Conservation (phyloP, 768 basidiomycete species). For the Heimioporus sp. region DNA sequence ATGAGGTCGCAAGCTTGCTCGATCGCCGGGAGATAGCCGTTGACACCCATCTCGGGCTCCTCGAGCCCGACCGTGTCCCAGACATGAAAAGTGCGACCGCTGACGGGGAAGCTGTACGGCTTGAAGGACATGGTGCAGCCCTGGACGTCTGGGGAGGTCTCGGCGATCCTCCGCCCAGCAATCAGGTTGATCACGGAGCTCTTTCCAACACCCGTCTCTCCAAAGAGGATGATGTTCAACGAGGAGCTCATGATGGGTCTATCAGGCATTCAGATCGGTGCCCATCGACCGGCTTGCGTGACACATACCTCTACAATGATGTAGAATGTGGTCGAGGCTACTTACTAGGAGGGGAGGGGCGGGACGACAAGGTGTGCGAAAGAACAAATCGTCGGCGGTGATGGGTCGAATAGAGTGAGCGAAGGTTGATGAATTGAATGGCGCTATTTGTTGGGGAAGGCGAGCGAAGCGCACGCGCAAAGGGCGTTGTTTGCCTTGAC, state of each 20-base stretch:
- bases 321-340: too few relatives aligned
- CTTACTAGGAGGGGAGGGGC: background rate
- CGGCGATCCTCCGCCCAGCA: slow-evolving; percentile 23
- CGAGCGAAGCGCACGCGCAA: background rate
- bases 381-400: background rate
- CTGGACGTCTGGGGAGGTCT: slow-evolving; percentile 24
- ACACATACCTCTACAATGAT: slow-evolving; percentile 9
- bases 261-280: slow-evolving; percentile 14
- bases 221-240: slow-evolving; percentile 43
- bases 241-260: slow-evolving; percentile 10
- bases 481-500: slow-evolving; percentile 10
- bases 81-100: slow-evolving; percentile 16
- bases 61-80: slow-evolving; percentile 39
- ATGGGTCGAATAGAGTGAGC: background rate
- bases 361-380: background rate
- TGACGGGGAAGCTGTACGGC: slow-evolving; percentile 25
- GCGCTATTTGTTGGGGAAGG: slow-evolving; percentile 13
- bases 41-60: slow-evolving; percentile 26
- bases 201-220: slow-evolving; percentile 41
- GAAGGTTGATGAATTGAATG: background rate
- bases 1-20: slow-evolving; percentile 33
- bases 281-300: slow-evolving; percentile 3
- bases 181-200: slow-evolving; percentile 35
- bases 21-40: slow-evolving; percentile 28
- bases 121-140: slow-evolving; percentile 39